phyloP scores from a whole-genome alignment of 2,329 filamentous ascomycete genomes.

The Bretziella fagacearum region DNA sequence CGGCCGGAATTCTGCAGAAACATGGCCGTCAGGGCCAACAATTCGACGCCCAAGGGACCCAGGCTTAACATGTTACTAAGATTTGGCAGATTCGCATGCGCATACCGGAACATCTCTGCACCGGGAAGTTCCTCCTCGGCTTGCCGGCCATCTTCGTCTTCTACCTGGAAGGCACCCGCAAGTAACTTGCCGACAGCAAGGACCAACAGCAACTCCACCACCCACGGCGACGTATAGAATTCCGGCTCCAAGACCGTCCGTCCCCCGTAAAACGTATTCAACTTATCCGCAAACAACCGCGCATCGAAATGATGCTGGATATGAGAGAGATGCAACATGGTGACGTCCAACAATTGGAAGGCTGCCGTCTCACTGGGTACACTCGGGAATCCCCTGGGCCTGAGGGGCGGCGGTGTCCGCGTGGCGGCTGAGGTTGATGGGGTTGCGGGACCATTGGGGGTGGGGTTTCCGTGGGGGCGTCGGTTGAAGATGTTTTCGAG shows the following conservation, averaged over 20 bases:
- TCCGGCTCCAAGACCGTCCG: slow-evolving; percentile 2
- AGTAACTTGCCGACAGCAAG: slow-evolving; percentile 13
- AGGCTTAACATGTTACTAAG: slow-evolving; percentile 18
- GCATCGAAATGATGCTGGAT: slow-evolving; percentile 18
- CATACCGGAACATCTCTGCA: slow-evolving; percentile 14
- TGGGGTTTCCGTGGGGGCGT: slow-evolving; percentile 5
- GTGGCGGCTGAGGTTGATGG: neutral
- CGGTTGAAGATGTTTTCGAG: slow-evolving; percentile 16
- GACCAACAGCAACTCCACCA: slow-evolving; percentile 13
- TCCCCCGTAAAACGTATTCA: slow-evolving; percentile 7
- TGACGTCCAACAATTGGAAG: slow-evolving; percentile 16
- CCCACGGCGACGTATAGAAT: slow-evolving; percentile 13
- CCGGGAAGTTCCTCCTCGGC: slow-evolving; percentile 13
- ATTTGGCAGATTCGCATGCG: slow-evolving; percentile 19
- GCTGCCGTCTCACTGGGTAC: slow-evolving; percentile 16
- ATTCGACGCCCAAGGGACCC: slow-evolving; percentile 20
- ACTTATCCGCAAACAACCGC: slow-evolving; percentile 14
- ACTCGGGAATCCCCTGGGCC: slow-evolving; percentile 3
- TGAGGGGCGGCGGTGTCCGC: neutral
- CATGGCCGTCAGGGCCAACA: slow-evolving; percentile 17
- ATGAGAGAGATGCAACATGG: slow-evolving; percentile 17
- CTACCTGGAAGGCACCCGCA: slow-evolving; percentile 9
- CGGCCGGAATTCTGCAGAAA: slow-evolving; percentile 14
- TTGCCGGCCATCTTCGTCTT: slow-evolving; percentile 10
- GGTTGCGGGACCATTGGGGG: slow-evolving; percentile 1